Base-by-base conservation (phyloP, 208 protist genomes). In the Crithidia mellificae region DNA sequence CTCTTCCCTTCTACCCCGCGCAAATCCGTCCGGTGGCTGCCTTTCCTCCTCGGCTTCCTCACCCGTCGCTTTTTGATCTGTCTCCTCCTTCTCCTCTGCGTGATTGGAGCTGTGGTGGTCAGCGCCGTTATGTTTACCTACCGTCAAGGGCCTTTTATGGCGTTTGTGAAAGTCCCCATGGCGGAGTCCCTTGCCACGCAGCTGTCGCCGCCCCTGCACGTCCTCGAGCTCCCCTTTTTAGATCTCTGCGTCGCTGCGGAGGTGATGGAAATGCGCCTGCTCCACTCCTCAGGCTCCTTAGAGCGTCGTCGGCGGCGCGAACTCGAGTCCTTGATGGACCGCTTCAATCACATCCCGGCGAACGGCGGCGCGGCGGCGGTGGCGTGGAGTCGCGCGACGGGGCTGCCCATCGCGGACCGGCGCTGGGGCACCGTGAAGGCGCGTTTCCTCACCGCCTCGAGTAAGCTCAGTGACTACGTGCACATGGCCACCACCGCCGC, bases 401-500 rank as follows among this genome's bases (percentile, higher is more conserved):
- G 58, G 19, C 44, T 64, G 25, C 58, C 58, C 8, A 30, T 64
- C 7, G 41, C 58, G 6, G 4, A 39, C 1, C 14, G 9, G 14
- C 58, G 44, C 2, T 30, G 44, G 44, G 44, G 44, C 3, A 36
- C 12, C 38, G 58, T 64, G 44, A n/a, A 41, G 30, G 58, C 44
- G 2, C 58, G 58, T n/a, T 64, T 64, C 30, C 11, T 64, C 8
- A 64, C 58, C 29, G 58, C 44, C 2, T 51, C 58, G 4, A 53
- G 20, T 24, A 53, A 64, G n/a, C 8, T 64, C 5, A 41, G 36
- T 44, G 44, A 64, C 58, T 53, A 64, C 44, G 44, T 64, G 17
- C 58, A 64, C 58, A 64, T 64, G 14, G 58, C 58, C 44, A 53
- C 58, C 0, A 64, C 58, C 2, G 58, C 58, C 9, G 58, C 58